These are phyloP conservation scores for Nepenthes gracilis DNA, from an alignment of 148 eudicot species.

Conservation along the genomic window DNA sequence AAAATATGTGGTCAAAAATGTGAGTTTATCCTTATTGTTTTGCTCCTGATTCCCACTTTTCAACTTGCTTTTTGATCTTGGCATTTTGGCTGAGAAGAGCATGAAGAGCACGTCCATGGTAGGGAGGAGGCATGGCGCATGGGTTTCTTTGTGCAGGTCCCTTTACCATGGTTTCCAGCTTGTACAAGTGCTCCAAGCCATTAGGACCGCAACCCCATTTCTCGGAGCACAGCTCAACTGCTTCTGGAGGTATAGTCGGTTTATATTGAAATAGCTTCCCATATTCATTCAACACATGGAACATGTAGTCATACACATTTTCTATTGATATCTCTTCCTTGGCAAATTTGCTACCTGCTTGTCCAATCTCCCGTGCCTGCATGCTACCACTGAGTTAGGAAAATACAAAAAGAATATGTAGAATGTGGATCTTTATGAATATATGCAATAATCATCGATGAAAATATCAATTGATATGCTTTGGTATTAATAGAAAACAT, in stretches of 20 bases:
- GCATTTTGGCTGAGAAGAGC: background rate
- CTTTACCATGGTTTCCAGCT: slow-evolving; percentile 1
- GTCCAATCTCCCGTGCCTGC: slow-evolving; percentile 36
- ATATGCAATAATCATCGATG: no score
- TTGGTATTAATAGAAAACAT: no score
- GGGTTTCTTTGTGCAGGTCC: background rate
- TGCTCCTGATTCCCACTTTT: background rate
- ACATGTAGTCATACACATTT: slow-evolving; percentile 44
- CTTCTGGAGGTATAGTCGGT: slow-evolving; percentile 27
- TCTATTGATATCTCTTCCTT: slow-evolving; percentile 33
- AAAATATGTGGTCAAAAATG: no score
- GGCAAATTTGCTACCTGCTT: slow-evolving; percentile 26
- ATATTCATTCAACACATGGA: slow-evolving; percentile 36
- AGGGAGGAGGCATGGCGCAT: background rate
- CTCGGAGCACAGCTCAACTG: slow-evolving; percentile 39
- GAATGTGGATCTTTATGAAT: background rate
- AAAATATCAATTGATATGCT: no score
- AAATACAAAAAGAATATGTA: background rate
- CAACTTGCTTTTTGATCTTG: background rate
- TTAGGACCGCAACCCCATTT: slow-evolving; percentile 2
- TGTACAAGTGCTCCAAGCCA: slow-evolving; percentile 3
- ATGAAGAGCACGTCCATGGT: background rate
- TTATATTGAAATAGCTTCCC: slow-evolving; percentile 31
- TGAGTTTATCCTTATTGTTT: background rate
- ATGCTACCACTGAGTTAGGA: background rate